Base-by-base conservation (phyloP, 139 green algal genomes). In the Closterium sp. region DNA sequence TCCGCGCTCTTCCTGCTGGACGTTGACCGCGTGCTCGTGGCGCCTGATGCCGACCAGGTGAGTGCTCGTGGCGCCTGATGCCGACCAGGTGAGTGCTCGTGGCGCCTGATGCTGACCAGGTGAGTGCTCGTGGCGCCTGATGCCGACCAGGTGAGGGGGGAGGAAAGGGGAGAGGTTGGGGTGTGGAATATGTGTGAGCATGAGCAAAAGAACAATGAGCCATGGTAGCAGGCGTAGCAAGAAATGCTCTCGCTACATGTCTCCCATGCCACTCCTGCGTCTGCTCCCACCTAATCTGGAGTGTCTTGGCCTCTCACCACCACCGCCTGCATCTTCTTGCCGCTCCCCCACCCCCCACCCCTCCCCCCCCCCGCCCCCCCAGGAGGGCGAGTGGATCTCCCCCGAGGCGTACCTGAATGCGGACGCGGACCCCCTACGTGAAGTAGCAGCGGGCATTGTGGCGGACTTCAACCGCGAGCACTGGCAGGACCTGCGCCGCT, bases 401-500 rank as follows among this genome's bases (percentile, higher is more conserved):
- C 33, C 25, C 10, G 28, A 85, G 33, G 90, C 90, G 6, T 93
- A 93, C 84, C 16, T 55, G 66, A 34, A 34, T 21, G 90, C 90
- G 36, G 30, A 86, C 23, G 90, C 90, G 25, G 90, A 93, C 85
- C 90, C 90, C 34, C 90, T 93, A 6, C 23, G 85, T 16, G 90
- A 93, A 28, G 38, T 30, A 6, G 90, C 90, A 28, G 28, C 25
- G 28, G 38, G 34, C 31, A 93, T 93, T 21, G 90, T 93, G 34
- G 90, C 90, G 12, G 84, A 93, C 90, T 85, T 93, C 33, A 93
- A 93, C 87, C 84, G 85, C 8, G 85, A 90, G 25, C 33, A 90
- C 36, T 93, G 84, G 84, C 81, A 93, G 81, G 90, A 93, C 85
- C 91, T 93, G 21, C 90, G 85, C 34, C 84, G 90, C 64, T 93